Conservation (phyloP, 768 basidiomycete genomes). For the Candolleomyces aberdarensis region DNA sequence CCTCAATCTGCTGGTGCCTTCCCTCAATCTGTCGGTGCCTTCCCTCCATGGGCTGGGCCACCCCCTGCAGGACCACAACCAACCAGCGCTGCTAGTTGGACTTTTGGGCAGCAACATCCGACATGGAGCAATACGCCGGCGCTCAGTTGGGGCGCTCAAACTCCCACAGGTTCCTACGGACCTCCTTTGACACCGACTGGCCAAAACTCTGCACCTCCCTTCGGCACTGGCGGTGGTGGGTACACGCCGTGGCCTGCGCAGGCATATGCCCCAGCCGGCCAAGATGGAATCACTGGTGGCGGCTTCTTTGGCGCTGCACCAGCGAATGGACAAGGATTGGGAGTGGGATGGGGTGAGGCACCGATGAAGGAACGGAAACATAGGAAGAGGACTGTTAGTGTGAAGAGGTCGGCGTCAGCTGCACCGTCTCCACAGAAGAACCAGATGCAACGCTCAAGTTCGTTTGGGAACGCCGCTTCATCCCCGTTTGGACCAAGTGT, state of each 20-base stretch:
- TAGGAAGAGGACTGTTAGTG: conserved; percentile 14
- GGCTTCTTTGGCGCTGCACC: conserved; percentile 15
- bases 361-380: conserved; percentile 5
- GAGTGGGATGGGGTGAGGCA: conserved; percentile 4
- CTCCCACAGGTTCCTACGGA: conserved; percentile 7
- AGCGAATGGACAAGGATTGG: conserved; percentile 11
- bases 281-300: conserved; percentile 8
- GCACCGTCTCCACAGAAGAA: neutral
- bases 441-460: conserved; percentile 16
- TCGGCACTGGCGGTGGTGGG: neutral
- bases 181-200: neutral
- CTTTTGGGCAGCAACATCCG: conserved; percentile 10
- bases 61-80: neutral
- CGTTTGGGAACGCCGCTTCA: conserved; percentile 11
- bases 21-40: neutral
- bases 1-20: too few relatives aligned
- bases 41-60: neutral
- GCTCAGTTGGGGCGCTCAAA: conserved; percentile 1
- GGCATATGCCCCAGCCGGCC: neutral
- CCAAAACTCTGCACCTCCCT: neutral
- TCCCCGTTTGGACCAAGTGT: neutral
- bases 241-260: conserved; percentile 16
- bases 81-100: neutral
- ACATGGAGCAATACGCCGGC: conserved; percentile 6
- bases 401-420: conserved; percentile 18